Base-by-base conservation (phyloP, 2,329 filamentous ascomycete genomes). In the Stenocarpella maydis region DNA sequence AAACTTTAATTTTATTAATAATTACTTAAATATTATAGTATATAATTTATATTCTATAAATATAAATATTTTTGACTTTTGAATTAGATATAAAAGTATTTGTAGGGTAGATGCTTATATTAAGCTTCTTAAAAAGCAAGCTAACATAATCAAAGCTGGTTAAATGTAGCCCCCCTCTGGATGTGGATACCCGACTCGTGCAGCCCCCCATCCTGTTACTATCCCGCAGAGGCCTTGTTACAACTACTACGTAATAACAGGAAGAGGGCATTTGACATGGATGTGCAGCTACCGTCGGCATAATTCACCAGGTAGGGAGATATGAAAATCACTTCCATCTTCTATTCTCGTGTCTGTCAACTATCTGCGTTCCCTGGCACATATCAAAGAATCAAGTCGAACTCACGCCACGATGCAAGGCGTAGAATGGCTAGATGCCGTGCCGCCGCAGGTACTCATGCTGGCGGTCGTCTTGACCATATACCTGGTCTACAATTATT, bases 401-500 rank as follows among this genome's bases (percentile, higher is more conserved):
- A n/a, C 24, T 26, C 55, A 34, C 31, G 54, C 47, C 53, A 68
- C 26, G 17, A 68, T 68, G 66, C 54, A 43, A 63, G 53, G 8
- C 54, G 66, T 28, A 64, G 39, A 68, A 47, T 55, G 21, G 67
- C 39, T 31, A 8, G 31, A 31, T 31, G 31, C 19, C 47, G 21
- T 39, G 55, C 47, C 47, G 49, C 58, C 67, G 21, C 34, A 68
- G 55, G 49, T 55, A 64, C 55, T 64, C 49, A 26, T 64, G 15
- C 67, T 61, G 28, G 10, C 49, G 9, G 67, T 7, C 10, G 26
- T 49, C 37, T 64, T 64, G 26, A 53, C 64, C 24, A 15, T 41
- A 21, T 68, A 68, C 41, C n/a, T 68, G 7, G 49, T 64, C 31
- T 68, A 68, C 58, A 64, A 45, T 28, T 68, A 68, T 49, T 10